Percentiles rank a stretch among this genome's conserved stretches.
These are phyloP conservation scores for Boletus rex-veris DNA, from an alignment of 768 basidiomycete species.

Conservation along the genomic window DNA sequence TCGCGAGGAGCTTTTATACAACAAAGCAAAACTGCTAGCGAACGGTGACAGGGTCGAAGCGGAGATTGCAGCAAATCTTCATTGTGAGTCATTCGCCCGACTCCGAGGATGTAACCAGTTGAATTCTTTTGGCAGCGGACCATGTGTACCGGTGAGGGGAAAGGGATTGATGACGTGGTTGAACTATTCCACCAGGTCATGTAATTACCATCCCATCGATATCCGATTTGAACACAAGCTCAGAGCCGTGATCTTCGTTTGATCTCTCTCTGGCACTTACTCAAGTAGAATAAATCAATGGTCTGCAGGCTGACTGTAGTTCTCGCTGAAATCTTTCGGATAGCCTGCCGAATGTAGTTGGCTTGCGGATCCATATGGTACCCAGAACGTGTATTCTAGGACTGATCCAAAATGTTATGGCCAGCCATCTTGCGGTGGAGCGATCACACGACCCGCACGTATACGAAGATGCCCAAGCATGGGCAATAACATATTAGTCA, in stretches of 20 bases:
- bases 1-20: conserved; percentile 96
- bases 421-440: neutral
- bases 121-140: conserved; percentile 54
- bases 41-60: conserved; percentile 97
- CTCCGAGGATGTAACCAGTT: conserved; percentile 14
- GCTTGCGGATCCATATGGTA: neutral
- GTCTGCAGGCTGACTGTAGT: neutral
- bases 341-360: neutral
- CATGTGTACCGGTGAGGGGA: conserved; percentile 76
- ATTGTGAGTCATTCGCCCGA: conserved; percentile 45
- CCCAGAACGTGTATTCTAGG: neutral
- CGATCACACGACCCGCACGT: neutral
- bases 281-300: neutral
- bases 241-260: conserved; percentile 1
- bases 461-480: neutral
- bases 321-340: neutral
- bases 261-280: neutral
- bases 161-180: conserved; percentile 5
- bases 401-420: neutral
- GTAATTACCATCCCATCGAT: conserved; percentile 23
- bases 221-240: conserved; percentile 3
- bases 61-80: conserved; percentile 93
- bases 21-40: conserved; percentile 97
- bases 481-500: neutral
- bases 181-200: conserved; percentile 12